Evolutionary conservation across 2,329 filamentous ascomycete genomes (phyloP).

Genomic region (Apiospora saccharicola): DNA sequence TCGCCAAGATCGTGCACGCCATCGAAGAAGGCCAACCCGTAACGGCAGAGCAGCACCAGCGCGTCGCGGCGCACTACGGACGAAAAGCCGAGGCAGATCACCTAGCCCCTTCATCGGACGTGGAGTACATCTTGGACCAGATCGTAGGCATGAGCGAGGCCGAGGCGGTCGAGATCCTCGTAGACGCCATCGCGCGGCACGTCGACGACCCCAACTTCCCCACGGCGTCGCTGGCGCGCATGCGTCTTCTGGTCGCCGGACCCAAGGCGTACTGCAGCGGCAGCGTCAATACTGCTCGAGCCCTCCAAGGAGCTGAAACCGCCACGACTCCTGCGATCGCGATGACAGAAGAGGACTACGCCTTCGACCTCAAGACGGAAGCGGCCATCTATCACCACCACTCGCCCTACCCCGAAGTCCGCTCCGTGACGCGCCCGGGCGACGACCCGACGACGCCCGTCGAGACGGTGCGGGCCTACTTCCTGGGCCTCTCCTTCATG

Average conservation of each 20-base stretch:
- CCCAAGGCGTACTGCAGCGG: constrained; percentile 37
- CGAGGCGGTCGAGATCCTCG: constrained; percentile 31
- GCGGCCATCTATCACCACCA: constrained; percentile 61
- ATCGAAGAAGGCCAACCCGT: constrained; percentile 8
- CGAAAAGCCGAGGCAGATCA: neutral
- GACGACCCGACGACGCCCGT: constrained; percentile 50
- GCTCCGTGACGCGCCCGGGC: constrained; percentile 50
- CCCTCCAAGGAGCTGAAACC: no score
- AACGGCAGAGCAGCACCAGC: constrained; percentile 4
- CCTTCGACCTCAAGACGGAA: constrained; percentile 36
- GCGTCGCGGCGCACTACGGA: constrained; percentile 10
- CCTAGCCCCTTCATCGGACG: constrained; percentile 37
- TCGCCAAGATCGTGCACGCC: constrained; percentile 8
- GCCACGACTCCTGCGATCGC: neutral
- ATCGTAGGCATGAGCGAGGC: constrained; percentile 38
- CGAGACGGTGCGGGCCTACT: constrained; percentile 60
- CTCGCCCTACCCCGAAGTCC: constrained; percentile 62
- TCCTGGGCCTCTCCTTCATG: constrained; percentile 60
- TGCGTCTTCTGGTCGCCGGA: constrained; percentile 35
- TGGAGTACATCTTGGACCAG: constrained; percentile 34
- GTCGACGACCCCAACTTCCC: constrained; percentile 40
- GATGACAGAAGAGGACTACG: constrained; percentile 36
- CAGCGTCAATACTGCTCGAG: neutral
- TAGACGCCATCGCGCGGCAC: constrained; percentile 32
- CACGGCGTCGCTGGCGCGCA: constrained; percentile 32